Conservation (phyloP, 352 stramenopile species). For the Phytophthora litchii region DNA sequence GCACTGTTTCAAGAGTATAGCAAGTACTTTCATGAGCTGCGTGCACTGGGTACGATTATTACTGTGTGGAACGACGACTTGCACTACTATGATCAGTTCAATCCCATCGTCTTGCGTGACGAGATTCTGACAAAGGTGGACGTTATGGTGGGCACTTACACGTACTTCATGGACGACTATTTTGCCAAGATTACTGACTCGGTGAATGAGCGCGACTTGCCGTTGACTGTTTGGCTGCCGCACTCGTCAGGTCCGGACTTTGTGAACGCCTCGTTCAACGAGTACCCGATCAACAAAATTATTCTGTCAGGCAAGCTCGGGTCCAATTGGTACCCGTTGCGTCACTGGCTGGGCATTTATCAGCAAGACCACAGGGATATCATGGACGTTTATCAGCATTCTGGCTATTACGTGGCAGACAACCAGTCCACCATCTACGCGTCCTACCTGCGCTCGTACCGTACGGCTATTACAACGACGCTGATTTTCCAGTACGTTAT, state of each 20-base stretch:
- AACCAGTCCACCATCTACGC: constrained; percentile 74
- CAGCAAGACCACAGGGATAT: constrained; percentile 48
- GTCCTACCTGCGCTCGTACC: constrained; percentile 74
- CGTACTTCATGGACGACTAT: constrained; percentile 83
- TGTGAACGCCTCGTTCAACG: constrained; percentile 63
- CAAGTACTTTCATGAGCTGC: constrained; percentile 72
- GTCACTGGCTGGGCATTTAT: constrained; percentile 68
- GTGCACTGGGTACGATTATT: constrained; percentile 68
- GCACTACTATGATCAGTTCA: constrained; percentile 83
- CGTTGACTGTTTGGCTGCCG: constrained; percentile 69
- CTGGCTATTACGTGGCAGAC: constrained; percentile 53
- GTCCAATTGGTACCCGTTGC: constrained; percentile 66
- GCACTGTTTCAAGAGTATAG: constrained; percentile 66
- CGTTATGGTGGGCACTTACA: constrained; percentile 74
- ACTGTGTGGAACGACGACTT: constrained; percentile 83
- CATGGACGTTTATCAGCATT: constrained; percentile 73
- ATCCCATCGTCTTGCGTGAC: constrained; percentile 60
- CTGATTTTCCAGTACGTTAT: constrained; percentile 81
- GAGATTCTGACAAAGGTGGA: constrained; percentile 70
- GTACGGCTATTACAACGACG: constrained; percentile 73
- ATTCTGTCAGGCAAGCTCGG: constrained; percentile 62
- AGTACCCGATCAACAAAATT: constrained; percentile 78
- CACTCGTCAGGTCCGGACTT: constrained; percentile 72
- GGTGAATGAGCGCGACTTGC: constrained; percentile 65
- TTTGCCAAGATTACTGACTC: constrained; percentile 57